Base-by-base conservation (phyloP, 2,329 filamentous ascomycete species). In the Colletotrichum cuscutae region DNA sequence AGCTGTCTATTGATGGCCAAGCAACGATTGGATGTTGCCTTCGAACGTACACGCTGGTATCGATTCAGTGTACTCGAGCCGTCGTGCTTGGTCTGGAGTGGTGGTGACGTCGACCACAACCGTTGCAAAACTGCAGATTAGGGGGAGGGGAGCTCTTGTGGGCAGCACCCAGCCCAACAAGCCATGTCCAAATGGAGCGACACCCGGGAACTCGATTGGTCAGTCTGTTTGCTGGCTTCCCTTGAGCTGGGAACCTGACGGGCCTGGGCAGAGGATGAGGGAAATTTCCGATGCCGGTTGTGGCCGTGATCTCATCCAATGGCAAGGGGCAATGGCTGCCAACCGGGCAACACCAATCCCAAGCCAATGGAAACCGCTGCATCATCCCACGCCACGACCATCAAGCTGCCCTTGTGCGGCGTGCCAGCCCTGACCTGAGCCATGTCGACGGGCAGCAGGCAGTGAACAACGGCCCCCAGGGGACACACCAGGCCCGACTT, bases 271-370 rank as follows among this genome's bases (percentile, higher is more conserved):
- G 53, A 60, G 69, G 35, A 58, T 49, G 58, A 63, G 65, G 57
- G 30, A 68, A 72, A 72, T 69, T 61, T 70, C 71, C 71, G 71
- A 70, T 60, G 60, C 66, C 56, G 71, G 54, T 61, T 63, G 54
- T 66, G 60, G 54, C 37, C 56, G 46, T 26, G 26, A 32, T 42
- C 52, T 63, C 22, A 15, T 52, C 64, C 68, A 71, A 68, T 72
- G 32, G 70, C 28, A 30, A 12, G 32, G 19, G 32, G 28, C 19
- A 60, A 59, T 59, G 54, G 35, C 35, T 57, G 56, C 42, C 66
- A 32, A 49, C 57, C 52, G 24, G 46, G 42, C 37, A 72, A 57
- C 46, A 64, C 37, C 46, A 56, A 13, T 59, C 59, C 65, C 65
- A 72, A 54, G 54, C 65, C 70, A 69, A 60, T 69, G 65, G 70